These are phyloP conservation scores for Bipolaris victoriae DNA, from an alignment of 2,329 filamentous ascomycete genomes.

Conservation along the genomic window DNA sequence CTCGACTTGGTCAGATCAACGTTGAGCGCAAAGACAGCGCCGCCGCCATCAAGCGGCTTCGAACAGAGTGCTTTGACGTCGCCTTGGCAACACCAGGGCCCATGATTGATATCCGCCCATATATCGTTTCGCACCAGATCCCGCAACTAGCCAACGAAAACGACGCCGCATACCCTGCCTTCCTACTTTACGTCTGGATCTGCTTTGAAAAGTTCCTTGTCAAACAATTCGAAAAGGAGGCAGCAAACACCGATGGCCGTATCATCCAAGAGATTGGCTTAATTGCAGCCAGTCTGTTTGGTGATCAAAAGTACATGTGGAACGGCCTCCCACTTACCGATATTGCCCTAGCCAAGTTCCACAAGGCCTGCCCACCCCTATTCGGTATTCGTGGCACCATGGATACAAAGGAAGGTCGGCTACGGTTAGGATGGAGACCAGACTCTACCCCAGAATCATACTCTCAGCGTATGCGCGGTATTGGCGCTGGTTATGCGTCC, in stretches of 20 bases:
- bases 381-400: conserved; percentile 83
- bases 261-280: conserved; percentile 80
- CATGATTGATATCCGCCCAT: conserved; percentile 46
- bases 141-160: conserved; percentile 36
- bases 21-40: conserved; percentile 35
- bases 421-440: conserved; percentile 41
- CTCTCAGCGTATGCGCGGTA: conserved; percentile 79
- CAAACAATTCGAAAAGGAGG: conserved; percentile 60
- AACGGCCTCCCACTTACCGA: conserved; percentile 74
- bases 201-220: conserved; percentile 76
- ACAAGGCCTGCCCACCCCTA: conserved; percentile 79
- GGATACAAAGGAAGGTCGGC: conserved; percentile 59
- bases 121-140: conserved; percentile 42
- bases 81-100: conserved; percentile 34
- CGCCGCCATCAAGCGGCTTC: conserved; percentile 36
- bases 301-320: conserved; percentile 69
- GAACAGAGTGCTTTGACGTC: conserved; percentile 37
- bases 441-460: conserved; percentile 67
- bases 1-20: conserved; percentile 45
- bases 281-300: conserved; percentile 75
- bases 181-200: conserved; percentile 72
- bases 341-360: conserved; percentile 86
- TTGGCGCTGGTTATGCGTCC: conserved; percentile 83
- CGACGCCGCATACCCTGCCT: conserved; percentile 52
- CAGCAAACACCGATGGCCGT: conserved; percentile 45